Base-by-base conservation (phyloP, 768 basidiomycete species). In the Tulasnella sp. region DNA sequence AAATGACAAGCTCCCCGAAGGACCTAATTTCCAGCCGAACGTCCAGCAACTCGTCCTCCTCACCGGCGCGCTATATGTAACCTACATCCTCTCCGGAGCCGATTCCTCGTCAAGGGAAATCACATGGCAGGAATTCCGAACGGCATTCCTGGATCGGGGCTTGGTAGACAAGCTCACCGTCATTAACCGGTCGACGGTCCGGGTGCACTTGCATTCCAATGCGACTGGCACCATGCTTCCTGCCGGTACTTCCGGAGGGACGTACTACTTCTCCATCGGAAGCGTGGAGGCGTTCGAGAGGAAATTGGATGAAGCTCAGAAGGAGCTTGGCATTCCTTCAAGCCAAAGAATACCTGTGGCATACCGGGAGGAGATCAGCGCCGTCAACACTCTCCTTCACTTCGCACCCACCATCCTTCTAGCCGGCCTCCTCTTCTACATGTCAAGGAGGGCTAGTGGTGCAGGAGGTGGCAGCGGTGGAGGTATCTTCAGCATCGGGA, bases 91-190 rank as follows among this genome's bases (percentile, higher is more conserved):
- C 49, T 83, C 85, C 0, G 84, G 87, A 4, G 82, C 84, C 14
- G 72, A 71, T 0, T 83, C 85, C 34, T 49, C 40, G 14, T 89
- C 91, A 1, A 89, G 92, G 77, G 97, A 99, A 84, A 99, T 99
- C 79, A 99, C 97, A 79, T 99, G 97, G 97, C 96, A 98, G 84
- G 97, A 99, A 84, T 99, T 99, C 86, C 90, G 96, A 72, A 96
- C 94, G 67, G 94, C 95, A 12, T 94, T 99, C 86, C 91, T 99
- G 67, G 92, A 97, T 84, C 96, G 96, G 82, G 97, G 95, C 58
- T 88, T 98, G 73, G 97, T 99, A 45, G 96, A 98, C 79, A 95
- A 91, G 81, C 90, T 99, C 76, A 88, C 90, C 73, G 97, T 99
- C 77, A 88, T 98, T 81, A 99, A 98, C 83, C 89, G 94, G 37